phyloP scores from a whole-genome alignment of 2,329 filamentous ascomycete species.

The Calonectria pseudoturangicola region DNA sequence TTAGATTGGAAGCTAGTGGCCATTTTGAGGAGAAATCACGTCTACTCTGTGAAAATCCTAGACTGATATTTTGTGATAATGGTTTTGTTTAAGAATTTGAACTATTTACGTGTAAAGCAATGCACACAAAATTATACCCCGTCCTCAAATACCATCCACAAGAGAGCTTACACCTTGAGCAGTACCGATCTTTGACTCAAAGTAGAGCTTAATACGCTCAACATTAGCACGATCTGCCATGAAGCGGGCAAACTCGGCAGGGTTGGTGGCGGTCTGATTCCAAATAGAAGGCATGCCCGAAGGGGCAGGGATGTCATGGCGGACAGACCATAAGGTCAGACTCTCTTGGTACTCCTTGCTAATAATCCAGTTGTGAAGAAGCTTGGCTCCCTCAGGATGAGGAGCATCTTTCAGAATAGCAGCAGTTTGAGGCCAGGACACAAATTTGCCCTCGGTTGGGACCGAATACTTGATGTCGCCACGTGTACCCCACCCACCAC shows the following conservation, averaged over 20 bases:
- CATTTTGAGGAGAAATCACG: no score
- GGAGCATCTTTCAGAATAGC: constrained; percentile 69
- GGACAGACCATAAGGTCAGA: constrained; percentile 57
- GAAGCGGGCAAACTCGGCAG: constrained; percentile 61
- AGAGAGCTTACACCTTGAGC: constrained; percentile 2
- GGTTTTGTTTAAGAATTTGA: no score
- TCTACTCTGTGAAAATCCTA: no score
- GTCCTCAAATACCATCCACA: neutral
- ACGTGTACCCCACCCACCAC: constrained; percentile 43
- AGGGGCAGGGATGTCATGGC: constrained; percentile 58
- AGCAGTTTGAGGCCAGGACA: constrained; percentile 68
- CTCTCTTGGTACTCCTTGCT: constrained; percentile 61
- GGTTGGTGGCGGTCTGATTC: constrained; percentile 56
- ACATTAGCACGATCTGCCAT: constrained; percentile 64
- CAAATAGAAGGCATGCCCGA: constrained; percentile 50
- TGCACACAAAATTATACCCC: neutral
- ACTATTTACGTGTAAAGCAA: no score
- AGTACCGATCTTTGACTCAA: constrained; percentile 57
- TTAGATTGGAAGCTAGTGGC: no score
- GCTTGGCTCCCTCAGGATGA: constrained; percentile 70
- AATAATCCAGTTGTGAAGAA: constrained; percentile 68
- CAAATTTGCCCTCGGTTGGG: constrained; percentile 60
- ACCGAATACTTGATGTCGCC: constrained; percentile 23
- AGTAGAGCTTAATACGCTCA: constrained; percentile 64
- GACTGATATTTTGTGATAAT: no score